A percentile compares a stretch with the other conserved stretches of the same genome.
These are phyloP conservation scores for Thraustochytrium sp. DNA, from an alignment of 352 stramenopile species.

Conservation along the genomic window DNA sequence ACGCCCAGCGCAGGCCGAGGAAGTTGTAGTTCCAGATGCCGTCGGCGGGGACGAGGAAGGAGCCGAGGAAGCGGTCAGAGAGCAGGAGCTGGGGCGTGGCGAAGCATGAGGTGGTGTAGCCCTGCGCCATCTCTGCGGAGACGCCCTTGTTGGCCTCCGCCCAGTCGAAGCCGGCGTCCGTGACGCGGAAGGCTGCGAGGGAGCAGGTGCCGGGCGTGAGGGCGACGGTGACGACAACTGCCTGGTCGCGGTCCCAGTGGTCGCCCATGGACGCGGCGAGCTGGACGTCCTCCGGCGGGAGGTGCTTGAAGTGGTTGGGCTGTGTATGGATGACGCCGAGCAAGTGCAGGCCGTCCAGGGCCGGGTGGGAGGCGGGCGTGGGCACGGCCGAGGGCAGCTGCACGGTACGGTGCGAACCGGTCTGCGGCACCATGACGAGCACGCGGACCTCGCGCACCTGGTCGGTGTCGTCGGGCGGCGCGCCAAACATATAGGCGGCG, in stretches of 20 bases:
- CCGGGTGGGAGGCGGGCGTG: slow-evolving; percentile 77
- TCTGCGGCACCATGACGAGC: slow-evolving; percentile 97
- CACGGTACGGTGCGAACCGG: slow-evolving; percentile 91
- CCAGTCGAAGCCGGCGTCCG: slow-evolving; percentile 91
- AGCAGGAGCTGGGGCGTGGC: slow-evolving; percentile 99
- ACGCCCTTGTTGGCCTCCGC: slow-evolving; percentile 94
- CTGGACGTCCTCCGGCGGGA: slow-evolving; percentile 90
- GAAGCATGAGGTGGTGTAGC: slow-evolving; percentile 90
- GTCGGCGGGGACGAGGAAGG: slow-evolving; percentile 98
- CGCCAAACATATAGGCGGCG: slow-evolving; percentile 96
- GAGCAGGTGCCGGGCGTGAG: slow-evolving; percentile 99
- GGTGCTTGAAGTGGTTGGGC: slow-evolving; percentile 92
- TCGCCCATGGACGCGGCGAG: slow-evolving; percentile 93
- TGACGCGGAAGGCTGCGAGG: slow-evolving; percentile 98
- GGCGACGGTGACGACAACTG: slow-evolving; percentile 93
- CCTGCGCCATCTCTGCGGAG: slow-evolving; percentile 71
- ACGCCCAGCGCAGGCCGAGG: slow-evolving; percentile 96
- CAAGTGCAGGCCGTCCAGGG: slow-evolving; percentile 90
- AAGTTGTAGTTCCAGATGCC: slow-evolving; percentile 99
- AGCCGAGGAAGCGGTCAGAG: slow-evolving; percentile 96
- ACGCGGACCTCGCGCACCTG: slow-evolving; percentile 98
- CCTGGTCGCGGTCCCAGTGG: slow-evolving; percentile 92
- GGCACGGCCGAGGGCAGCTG: slow-evolving; percentile 93
- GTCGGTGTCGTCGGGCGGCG: slow-evolving; percentile 94
- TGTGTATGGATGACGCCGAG: slow-evolving; percentile 99